phyloP scores from a whole-genome alignment of 164 flowering plant species.

The Saururus chinensis region DNA sequence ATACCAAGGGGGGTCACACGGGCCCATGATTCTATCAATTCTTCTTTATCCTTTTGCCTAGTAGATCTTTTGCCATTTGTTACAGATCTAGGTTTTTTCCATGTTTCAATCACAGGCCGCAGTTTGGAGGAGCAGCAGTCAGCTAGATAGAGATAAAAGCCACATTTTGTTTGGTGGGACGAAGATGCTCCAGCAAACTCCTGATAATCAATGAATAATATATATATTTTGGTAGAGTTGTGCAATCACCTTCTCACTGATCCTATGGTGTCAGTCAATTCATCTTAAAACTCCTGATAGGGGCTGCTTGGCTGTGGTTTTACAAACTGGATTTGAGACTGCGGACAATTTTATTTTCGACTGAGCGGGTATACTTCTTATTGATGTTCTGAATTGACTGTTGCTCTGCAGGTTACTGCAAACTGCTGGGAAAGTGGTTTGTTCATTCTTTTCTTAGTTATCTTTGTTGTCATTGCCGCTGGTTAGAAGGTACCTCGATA shows the following conservation, averaged over 20 bases:
- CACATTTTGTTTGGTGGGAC: conserved; percentile 98
- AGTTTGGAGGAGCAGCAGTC: conserved; percentile 66
- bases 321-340: conserved; percentile 98
- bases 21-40: neutral
- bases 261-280: conserved; percentile 4
- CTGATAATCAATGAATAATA: conserved; percentile 44
- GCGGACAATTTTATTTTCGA: conserved; percentile 95
- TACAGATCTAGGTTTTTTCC: neutral
- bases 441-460: conserved; percentile 78
- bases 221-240: neutral
- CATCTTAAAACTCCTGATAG: conserved; percentile 90
- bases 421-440: conserved; percentile 99
- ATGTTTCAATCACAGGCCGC: conserved; percentile 72
- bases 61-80: neutral
- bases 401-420: conserved; percentile 73
- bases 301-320: conserved; percentile 89
- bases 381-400: neutral
- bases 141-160: conserved; percentile 64
- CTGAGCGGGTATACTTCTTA: conserved; percentile 63
- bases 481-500: conserved; percentile 67
- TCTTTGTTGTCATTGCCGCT: conserved; percentile 97
- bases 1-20: neutral
- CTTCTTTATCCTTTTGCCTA: neutral
- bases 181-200: conserved; percentile 87
- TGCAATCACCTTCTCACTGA: conserved; percentile 3